Evolutionary conservation across 2,329 filamentous ascomycete species (phyloP), one percentile per base, ranked within the genome.

Genomic region (Ophiostoma montium): DNA sequence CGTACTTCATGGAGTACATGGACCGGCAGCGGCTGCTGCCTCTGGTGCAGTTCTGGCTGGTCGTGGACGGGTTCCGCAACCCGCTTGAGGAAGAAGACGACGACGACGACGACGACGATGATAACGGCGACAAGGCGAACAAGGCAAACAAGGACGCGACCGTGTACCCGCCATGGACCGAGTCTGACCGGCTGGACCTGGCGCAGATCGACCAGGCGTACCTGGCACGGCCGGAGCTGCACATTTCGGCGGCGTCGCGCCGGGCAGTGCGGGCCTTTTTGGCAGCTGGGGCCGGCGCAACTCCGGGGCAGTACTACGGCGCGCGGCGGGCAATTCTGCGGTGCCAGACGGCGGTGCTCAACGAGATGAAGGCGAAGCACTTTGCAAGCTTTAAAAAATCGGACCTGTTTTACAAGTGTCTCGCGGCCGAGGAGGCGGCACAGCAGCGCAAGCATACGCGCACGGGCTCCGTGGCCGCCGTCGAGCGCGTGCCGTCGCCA

Each of bases 1-100:
- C 92, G 2, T 98, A 95, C 62, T 96, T 98, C 67, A 98, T 98
- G 92, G 92, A 98, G 62, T 96, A 88, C 60, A 98, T 98, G 92
- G 92, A 98, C 62, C 81, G 92, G 38, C 84, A 89, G 61, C 75
- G 76, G 15, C 71, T 90, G 23, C 90, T 96, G 82, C 76, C 84
- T 13, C 69, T 95, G 43, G 89, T 98, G 6, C 92, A 98, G 60
- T 98, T 96, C 64, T 98, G 90, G 88, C 81, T 98, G 36, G 92
- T 96, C 3, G 92, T 96, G 6, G 92, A 98, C 65, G 90, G 92
- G 0, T 87, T 96, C 57, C 84, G 94, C 38, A 95, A 94, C 57
- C 94, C 92, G 0, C 69, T 98, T 3, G 92, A 98, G 64, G 92
- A 98, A 63, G 75, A 78, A 30, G 82, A 83, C 36, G 81, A 82